Base-by-base conservation (phyloP, 2,329 filamentous ascomycete species). In the Coniochaeta sp. region DNA sequence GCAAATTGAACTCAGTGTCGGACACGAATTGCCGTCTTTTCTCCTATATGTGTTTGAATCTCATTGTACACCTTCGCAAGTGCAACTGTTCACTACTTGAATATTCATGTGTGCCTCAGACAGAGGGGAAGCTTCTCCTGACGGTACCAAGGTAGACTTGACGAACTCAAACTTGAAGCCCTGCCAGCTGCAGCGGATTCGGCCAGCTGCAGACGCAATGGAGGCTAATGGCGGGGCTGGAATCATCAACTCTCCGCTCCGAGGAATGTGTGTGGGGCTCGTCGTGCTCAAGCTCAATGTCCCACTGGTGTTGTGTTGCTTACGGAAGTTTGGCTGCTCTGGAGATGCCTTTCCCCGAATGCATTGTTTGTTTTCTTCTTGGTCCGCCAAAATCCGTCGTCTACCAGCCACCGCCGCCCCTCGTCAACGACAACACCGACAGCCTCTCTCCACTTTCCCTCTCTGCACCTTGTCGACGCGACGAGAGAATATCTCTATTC, bases 351-450 rank as follows among this genome's bases (percentile, higher is more conserved):
- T 52, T 52, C 22, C 24, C 24, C 47, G 17, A n/a, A 28, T 26
- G 22, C 47, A 52, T 52, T 52, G 47, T 52, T 52, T 52, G 47
- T 52, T 52, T 52, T 52, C 47, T 52, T 52, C 47, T 17, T 52
- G 14, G 5, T 26, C 44, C 24, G 24, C 47, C 47, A 52, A 47
- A 47, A 47, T 47, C n/a, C n/a, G n/a, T n/a, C 43, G 43, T 28
- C 47, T 16, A 52, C 47, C 47, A 52, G 47, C 47, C 47, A 52
- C 47, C 47, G 14, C 22, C 47, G 47, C 22, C 47, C 34, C 34
- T 36, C 47, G 47, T 31, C 47, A 3, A 52, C 47, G 16, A 52
- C 47, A 52, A 52, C 47, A 52, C 47, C 47, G 17, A 31, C 47
- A 47, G 19, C 43, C 16, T 52, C 47, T 28, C 47, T 28, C 47